Evolutionary conservation across 805 yeast genomes (phyloP).

Genomic region (Saturnispora kantuleensis): DNA sequence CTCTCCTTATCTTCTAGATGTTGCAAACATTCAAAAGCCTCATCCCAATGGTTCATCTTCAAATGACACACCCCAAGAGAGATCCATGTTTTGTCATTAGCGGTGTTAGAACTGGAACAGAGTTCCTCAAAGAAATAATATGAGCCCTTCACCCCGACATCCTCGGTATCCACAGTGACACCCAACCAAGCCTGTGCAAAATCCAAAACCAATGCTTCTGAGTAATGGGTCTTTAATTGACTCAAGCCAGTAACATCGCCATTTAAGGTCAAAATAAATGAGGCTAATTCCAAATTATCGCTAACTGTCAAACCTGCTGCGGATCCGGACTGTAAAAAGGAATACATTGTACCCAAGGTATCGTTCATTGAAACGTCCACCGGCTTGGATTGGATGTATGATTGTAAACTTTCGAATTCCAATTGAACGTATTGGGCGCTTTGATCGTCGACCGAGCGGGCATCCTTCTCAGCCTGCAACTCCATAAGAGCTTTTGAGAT

Average conservation of each 20-base stretch:
- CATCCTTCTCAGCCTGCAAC: too few relatives aligned
- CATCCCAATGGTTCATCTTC: constrained; percentile 72
- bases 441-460: not conserved
- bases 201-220: constrained; percentile 70
- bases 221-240: constrained; percentile 38
- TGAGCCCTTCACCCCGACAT: constrained; percentile 30
- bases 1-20: constrained; percentile 16
- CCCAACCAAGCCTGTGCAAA: constrained; percentile 64
- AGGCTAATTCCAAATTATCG: constrained; percentile 3
- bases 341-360: constrained; percentile 1
- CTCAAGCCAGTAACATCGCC: constrained; percentile 28
- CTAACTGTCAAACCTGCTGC: not conserved
- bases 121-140: constrained; percentile 76
- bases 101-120: constrained; percentile 43
- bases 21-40: constrained; percentile 59
- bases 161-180: constrained; percentile 28
- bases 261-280: not conserved
- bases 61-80: constrained; percentile 68
- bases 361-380: not conserved
- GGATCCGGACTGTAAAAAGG: not conserved
- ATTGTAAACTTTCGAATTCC: constrained; percentile 13
- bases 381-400: constrained; percentile 10
- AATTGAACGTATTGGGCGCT: constrained; percentile 8
- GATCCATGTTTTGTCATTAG: constrained; percentile 37
- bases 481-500: too few relatives aligned